Percentiles rank a stretch among this genome's conserved stretches.
Conservation (phyloP, 495 filamentous ascomycete species). For the Parathielavia hyrcaniae region DNA sequence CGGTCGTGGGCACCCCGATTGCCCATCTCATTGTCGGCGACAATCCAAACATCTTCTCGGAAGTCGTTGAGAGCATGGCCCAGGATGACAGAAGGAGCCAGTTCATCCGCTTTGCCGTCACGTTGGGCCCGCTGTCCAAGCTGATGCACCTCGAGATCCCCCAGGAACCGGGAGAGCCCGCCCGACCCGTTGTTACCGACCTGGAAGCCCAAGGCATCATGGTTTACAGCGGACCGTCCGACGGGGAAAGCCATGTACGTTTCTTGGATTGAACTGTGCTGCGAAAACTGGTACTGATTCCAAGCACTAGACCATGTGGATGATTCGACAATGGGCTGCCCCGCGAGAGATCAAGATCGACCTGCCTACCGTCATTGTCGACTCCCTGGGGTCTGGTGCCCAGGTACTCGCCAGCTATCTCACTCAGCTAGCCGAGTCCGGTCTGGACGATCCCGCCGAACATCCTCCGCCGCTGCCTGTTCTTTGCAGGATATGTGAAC, state of each 20-base stretch:
- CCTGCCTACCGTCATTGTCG: constrained; percentile 82
- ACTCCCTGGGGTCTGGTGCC: constrained; percentile 87
- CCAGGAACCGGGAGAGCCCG: constrained; percentile 43
- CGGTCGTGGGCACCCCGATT: constrained; percentile 70
- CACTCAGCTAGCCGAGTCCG: constrained; percentile 79
- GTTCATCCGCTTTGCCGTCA: constrained; percentile 78
- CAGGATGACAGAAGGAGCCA: constrained; percentile 89
- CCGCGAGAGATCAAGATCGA: constrained; percentile 92
- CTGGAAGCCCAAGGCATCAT: constrained; percentile 97
- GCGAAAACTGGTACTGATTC: constrained; percentile 2
- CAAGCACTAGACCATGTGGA: constrained; percentile 86
- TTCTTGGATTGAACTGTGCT: neutral
- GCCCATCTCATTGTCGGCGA: constrained; percentile 70
- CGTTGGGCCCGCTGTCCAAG: constrained; percentile 67
- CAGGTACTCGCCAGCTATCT: constrained; percentile 92
- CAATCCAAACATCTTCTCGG: constrained; percentile 68
- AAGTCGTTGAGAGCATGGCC: constrained; percentile 80
- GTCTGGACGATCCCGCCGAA: constrained; percentile 69
- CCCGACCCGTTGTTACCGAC: constrained; percentile 53
- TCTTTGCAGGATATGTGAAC: constrained; percentile 93
- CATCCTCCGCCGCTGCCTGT: constrained; percentile 84
- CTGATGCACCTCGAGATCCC: constrained; percentile 47
- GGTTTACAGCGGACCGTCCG: constrained; percentile 85
- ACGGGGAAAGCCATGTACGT: constrained; percentile 84
- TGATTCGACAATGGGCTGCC: constrained; percentile 87